A percentile compares a stretch with the other conserved stretches of the same genome.
Conservation (phyloP, 2,329 filamentous ascomycete genomes). For the Alternaria arbusti region DNA sequence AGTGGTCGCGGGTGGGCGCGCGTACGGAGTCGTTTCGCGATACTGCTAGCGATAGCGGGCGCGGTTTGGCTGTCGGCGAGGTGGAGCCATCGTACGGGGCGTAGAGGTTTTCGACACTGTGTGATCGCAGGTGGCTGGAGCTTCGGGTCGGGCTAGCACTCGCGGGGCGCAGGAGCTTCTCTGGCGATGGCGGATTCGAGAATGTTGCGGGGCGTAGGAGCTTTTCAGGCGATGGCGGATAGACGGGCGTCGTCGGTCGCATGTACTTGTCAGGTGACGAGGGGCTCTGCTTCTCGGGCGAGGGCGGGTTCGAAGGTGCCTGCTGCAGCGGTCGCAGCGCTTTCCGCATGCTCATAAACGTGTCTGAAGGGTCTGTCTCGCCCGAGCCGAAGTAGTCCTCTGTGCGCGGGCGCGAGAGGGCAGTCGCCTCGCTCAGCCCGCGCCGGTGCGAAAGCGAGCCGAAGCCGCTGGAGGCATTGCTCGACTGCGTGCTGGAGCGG, state of each 20-base stretch:
- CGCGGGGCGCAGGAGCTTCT: constrained; percentile 30
- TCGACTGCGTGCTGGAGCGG: constrained; percentile 73
- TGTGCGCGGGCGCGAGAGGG: constrained; percentile 59
- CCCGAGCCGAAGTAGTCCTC: constrained; percentile 53
- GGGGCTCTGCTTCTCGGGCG: constrained; percentile 27
- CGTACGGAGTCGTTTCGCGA: constrained; percentile 48
- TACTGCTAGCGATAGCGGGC: constrained; percentile 51
- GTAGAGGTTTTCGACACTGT: constrained; percentile 51
- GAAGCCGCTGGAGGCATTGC: constrained; percentile 68
- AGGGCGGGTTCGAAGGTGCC: constrained; percentile 35
- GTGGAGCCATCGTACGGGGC: constrained; percentile 55
- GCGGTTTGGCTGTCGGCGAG: constrained; percentile 51
- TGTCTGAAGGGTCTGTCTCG: constrained; percentile 62
- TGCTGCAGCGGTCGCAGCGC: constrained; percentile 67
- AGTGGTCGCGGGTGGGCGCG: constrained; percentile 45
- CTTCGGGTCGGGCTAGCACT: constrained; percentile 23
- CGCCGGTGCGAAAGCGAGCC: constrained; percentile 67
- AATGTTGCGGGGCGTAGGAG: constrained; percentile 19
- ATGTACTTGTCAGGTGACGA: constrained; percentile 7
- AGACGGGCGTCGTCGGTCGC: constrained; percentile 1
- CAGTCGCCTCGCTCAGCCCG: constrained; percentile 74
- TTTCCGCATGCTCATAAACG: constrained; percentile 75
- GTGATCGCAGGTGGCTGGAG: constrained; percentile 40
- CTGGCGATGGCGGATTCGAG: constrained; percentile 18
- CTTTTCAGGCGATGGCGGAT: constrained; percentile 28